Base-by-base conservation (phyloP, 2,329 filamentous ascomycete species). In the Endoconidiophora laricicola region DNA sequence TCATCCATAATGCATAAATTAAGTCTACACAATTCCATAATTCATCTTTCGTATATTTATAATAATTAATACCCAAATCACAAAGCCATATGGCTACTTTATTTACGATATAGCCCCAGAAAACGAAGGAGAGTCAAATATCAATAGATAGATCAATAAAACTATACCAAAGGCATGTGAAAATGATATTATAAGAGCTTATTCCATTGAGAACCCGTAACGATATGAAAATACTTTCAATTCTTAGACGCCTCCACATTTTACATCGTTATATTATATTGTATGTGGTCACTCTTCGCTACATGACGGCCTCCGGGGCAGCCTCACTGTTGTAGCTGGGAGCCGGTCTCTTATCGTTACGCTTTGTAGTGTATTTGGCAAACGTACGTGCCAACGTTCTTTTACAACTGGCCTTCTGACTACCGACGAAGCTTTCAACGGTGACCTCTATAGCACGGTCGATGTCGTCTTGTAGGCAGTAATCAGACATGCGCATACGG, bases 401-500 rank as follows among this genome's bases (percentile, higher is more conserved):
- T 75, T 96, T 98, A 68, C 86, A 91, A 68, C 86, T 94, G 59
- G 96, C 79, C 70, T 98, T 98, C 64, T 98, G 91, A 59, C 85
- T 93, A 54, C 84, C 86, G 41, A 98, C 86, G 61, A 98, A 98
- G 50, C 85, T 93, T 57, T 96, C 88, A 2, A 98, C 86, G 0
- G 91, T 94, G 5, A 98, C 91, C 12, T 88, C 86, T 60, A 98
- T 98, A 52, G 91, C 91, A 41, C 91, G 86, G 65, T 98, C 91
- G 58, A 98, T 94, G 61, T 98, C 91, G 53, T 83, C 77, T 1
- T 83, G 69, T 4, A 83, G 82, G 65, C 90, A 94, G 69, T 94
- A 96, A 57, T 98, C 91, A 0, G 85, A 91, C n/a, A 98, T 72
- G 12, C 91, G 83, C 91, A 98, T 98, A 61, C 94, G 90, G 66